Evolutionary conservation across 345 rosid genomes (phyloP), one percentile per base, ranked within the genome.

Genomic region (Gossypium mustelinum): DNA sequence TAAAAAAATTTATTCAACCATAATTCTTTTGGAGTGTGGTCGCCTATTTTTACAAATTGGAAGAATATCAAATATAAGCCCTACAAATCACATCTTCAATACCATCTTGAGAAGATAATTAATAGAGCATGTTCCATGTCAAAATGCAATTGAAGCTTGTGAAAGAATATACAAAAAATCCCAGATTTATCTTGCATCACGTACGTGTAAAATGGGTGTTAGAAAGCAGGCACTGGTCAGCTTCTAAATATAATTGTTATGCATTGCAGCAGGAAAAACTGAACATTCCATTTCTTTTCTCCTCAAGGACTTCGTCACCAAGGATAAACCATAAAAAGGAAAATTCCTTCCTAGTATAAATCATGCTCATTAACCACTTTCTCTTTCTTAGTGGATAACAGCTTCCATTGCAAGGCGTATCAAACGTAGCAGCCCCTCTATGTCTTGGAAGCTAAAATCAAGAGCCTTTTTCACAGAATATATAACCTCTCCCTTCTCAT

Each of bases 391-490:
- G 25, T 83, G 88, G 84, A 86, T 81, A 62, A 87, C 89, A 77
- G 92, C 92, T 75, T 93, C 93, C 79, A 87, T 85, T 44, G 99
- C 98, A 57, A 90, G 85, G 82, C 89, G 86, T 76, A 95, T 90
- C 77, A 93, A 81, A 74, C 79, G 92, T 73, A 95, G 79, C 34
- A 93, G 79, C 57, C 91, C 94, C 73, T 93, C 94, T 65, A 95
- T 81, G 65, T 95, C 98, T 54, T 93, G 99, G 81, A 95, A 95
- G 85, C 84, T 90, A 78, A 87, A 93, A 86, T 95, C 98, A 82
- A 95, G 93, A 75, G 99, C 97, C 68, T 79, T 87, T 86, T 84
- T 95, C 55, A 93, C 82, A 55, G 91, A 85, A 76, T 78, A 67
- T 70, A 91, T 78, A 78, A 82, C 86, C 59, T 95, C 98, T 79